These are phyloP conservation scores for Citrus cavaleriei DNA, from an alignment of 345 rosid species.

Conservation along the genomic window DNA sequence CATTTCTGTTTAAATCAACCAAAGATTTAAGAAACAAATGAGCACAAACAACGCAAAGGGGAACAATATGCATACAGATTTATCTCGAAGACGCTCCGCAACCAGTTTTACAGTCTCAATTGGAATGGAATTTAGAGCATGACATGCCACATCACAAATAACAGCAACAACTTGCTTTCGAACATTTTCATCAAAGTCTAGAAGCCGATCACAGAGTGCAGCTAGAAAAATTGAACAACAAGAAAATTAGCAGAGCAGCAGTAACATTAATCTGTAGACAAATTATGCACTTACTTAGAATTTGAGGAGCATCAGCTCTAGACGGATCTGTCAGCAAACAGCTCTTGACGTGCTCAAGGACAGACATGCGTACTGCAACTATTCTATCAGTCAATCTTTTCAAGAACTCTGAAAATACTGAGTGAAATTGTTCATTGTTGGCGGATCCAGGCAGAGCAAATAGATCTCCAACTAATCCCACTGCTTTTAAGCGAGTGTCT, in stretches of 20 bases:
- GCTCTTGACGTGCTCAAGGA: conserved; percentile 81
- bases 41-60: conserved; percentile 11
- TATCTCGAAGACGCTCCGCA: conserved; percentile 92
- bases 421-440: conserved; percentile 68
- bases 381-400: conserved; percentile 94
- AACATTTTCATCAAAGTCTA: conserved; percentile 96
- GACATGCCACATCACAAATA: conserved; percentile 76
- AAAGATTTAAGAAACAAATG: conserved; percentile 10
- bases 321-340: conserved; percentile 72
- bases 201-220: conserved; percentile 91
- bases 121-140: conserved; percentile 59
- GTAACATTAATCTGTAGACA: conserved; percentile 14
- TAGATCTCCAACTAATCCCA: conserved; percentile 80
- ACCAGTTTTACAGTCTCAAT: conserved; percentile 71
- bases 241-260: conserved; percentile 16
- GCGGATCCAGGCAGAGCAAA: conserved; percentile 70
- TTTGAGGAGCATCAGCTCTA: conserved; percentile 76
- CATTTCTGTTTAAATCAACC: neutral
- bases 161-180: conserved; percentile 94
- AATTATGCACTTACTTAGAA: conserved; percentile 52
- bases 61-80: conserved; percentile 62
- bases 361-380: conserved; percentile 76
- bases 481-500: conserved; percentile 85
- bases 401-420: conserved; percentile 83
- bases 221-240: conserved; percentile 42